Base-by-base conservation (phyloP, 176 grass and related monocot species). In the Dactylis glomerata region DNA sequence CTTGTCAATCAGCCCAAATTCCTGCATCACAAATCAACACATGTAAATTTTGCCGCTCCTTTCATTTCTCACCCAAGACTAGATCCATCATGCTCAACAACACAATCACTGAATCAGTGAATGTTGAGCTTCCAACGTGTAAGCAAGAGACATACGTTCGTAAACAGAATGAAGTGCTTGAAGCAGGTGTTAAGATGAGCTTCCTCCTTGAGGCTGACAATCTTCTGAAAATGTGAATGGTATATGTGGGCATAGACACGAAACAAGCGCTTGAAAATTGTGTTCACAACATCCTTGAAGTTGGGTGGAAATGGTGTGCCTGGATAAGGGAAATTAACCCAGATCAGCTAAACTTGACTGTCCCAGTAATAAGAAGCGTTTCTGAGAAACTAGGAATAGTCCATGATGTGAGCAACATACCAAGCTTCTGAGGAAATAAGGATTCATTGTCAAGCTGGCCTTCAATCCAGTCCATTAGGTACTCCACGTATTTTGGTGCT, bases 101-200 rank as follows among this genome's bases (percentile, higher is more conserved):
- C 3, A 24, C 44, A 58, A 13, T 75, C 28, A 37, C 26, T 34
- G 17, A n/a, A n/a, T n/a, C n/a, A n/a, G n/a, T 57, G 5, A 41
- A 74, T 42, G 73, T 23, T 10, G 20, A 56, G 28, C 67, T 45
- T 65, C 22, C 16, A 66, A 73, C n/a, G 3, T 38, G 40, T 80
- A 27, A 73, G 26, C 45, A 73, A 34, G 49, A 64, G 56, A 59
- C 88, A 47, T 96, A 94, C 96, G 73, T 84, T 88, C 34, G 93
- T 99, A 81, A 96, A 99, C 61, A 99, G 91, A 89, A 99, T 99
- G 91, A 99, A 99, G 89, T 99, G 96, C 91, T 99, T 99, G 91
- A 99, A 99, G 90, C 96, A 99, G 47, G 96, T 99, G 52, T 99
- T 99, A 73, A 96, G 96, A 99, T 99, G 93, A 37, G 96, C 96